These are phyloP conservation scores for Yamadazyma takamatsuzukensis DNA, from an alignment of 805 yeast species.

Conservation along the genomic window DNA sequence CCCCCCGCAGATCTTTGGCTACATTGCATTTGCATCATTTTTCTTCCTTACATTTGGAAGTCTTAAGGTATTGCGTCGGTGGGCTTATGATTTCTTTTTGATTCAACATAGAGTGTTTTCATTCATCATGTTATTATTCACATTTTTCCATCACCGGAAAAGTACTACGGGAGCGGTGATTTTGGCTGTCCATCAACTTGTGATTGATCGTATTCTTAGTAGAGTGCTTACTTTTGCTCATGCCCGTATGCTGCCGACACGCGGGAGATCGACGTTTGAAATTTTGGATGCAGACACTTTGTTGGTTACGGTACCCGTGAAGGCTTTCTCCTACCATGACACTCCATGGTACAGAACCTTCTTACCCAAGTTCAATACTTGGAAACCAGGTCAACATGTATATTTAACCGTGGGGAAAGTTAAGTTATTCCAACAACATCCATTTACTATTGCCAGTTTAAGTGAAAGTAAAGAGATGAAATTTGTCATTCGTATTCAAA, in stretches of 20 bases:
- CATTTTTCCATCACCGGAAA: constrained; percentile 36
- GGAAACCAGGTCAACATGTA: constrained; percentile 50
- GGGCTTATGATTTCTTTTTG: constrained; percentile 42
- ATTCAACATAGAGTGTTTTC: constrained; percentile 40
- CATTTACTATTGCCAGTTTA: constrained; percentile 44
- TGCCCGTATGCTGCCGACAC: constrained; percentile 32
- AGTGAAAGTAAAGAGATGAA: constrained; percentile 36
- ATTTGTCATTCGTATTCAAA: constrained; percentile 36
- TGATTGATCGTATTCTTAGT: constrained; percentile 35
- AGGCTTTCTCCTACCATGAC: constrained; percentile 13
- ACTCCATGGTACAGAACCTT: constrained; percentile 24
- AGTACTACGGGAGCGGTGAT: constrained; percentile 30
- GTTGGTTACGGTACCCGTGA: constrained; percentile 35
- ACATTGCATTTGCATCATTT: constrained; percentile 40
- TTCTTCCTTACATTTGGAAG: constrained; percentile 35
- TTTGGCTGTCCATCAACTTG: constrained; percentile 41
- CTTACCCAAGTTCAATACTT: constrained; percentile 35
- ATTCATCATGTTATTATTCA: constrained; percentile 40
- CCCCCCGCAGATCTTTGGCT: constrained; percentile 51
- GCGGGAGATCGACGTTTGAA: constrained; percentile 34
- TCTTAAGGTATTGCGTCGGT: constrained; percentile 29
- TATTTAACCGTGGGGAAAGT: constrained; percentile 38
- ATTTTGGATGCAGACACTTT: constrained; percentile 40
- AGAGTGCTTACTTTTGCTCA: constrained; percentile 30
- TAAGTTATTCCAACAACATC: constrained; percentile 39